Base-by-base conservation (phyloP, 768 basidiomycete species). In the Trametes coccinea region DNA sequence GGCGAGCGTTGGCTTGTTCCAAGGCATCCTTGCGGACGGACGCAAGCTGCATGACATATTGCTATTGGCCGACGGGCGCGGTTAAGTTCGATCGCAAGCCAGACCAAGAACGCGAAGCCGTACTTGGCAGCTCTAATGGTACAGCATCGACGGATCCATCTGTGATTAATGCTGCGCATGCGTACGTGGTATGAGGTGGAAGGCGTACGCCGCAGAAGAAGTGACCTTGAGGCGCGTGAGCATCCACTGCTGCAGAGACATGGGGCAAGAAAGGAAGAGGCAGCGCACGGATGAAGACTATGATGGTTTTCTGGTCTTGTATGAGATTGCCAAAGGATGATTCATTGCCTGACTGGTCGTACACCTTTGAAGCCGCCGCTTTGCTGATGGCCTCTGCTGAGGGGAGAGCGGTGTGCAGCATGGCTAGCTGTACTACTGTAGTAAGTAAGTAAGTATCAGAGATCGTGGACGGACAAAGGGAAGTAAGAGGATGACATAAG, bases 161-260 rank as follows among this genome's bases (percentile, higher is more conserved):
- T 8, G 48, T 49, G 27, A 41, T n/a, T 17, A 7, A 39, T n/a
- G 39, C 29, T n/a, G 31, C 27, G 34, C 2, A 43, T n/a, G 31
- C 27, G 34, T 37, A 43, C 41, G 14, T 37, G 52, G 44, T 27
- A 14, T 17, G n/a, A 39, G 1, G 44, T 17, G 31, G 47, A 49
- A 41, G 29, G 71, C 81, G 55, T 73, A 86, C 85, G 16, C 84
- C 85, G 63, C 87, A 87, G 66, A 86, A 85, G 69, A 87, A 87
- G 70, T 87, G 85, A 7, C 85, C 85, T 86, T 7, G 22, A 17
- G 33, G 31, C 5, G 34, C 34, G 34, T 37, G 5, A 11, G 34
- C 22, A 37, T 37, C 34, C 34, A 11, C 34, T 5, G 34, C 34
- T 5, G 34, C 11, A 11, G 6, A 5, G 6, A 37, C 34, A 22